Evolutionary conservation across 805 yeast genomes (phyloP).

Genomic region (Grigorovia yakushimaensis): DNA sequence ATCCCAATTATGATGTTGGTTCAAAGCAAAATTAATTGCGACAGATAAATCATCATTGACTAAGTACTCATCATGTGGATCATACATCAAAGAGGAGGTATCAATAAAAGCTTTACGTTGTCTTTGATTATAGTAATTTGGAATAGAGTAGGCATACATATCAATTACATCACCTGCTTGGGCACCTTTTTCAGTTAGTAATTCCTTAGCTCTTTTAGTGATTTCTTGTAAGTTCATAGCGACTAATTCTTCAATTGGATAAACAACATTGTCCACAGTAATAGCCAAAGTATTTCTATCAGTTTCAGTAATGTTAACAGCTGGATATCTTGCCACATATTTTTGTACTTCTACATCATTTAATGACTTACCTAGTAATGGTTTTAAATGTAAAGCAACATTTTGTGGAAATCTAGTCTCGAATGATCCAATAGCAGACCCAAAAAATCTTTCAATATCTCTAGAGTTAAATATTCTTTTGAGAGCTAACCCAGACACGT

Average conservation of each 20-base stretch:
- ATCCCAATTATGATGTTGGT: slow-evolving; percentile 17
- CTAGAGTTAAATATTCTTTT: slow-evolving; percentile 31
- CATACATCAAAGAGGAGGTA: slow-evolving; percentile 53
- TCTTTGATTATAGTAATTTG: slow-evolving; percentile 54
- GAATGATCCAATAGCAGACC: slow-evolving; percentile 60
- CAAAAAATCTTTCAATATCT: slow-evolving; percentile 63
- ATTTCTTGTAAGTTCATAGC: slow-evolving; percentile 76
- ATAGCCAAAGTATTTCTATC: slow-evolving; percentile 51
- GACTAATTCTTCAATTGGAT: slow-evolving; percentile 63
- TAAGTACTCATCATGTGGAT: slow-evolving; percentile 46
- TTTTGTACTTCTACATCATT: slow-evolving; percentile 37
- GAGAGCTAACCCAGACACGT: slow-evolving; percentile 66
- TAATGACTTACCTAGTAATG: slow-evolving; percentile 52
- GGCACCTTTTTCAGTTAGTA: slow-evolving; percentile 46
- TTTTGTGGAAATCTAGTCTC: slow-evolving; percentile 66
- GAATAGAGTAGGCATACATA: slow-evolving; percentile 69
- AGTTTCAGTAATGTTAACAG: slow-evolving; percentile 37
- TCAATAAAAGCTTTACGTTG: slow-evolving; percentile 67
- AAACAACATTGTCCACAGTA: slow-evolving; percentile 37
- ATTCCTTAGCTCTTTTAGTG: slow-evolving; percentile 50
- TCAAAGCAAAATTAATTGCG: slow-evolving; percentile 65
- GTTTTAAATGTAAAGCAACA: slow-evolving; percentile 58
- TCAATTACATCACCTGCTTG: slow-evolving; percentile 39
- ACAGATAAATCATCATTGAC: slow-evolving; percentile 92
- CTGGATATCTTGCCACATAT: slow-evolving; percentile 52